Conservation (phyloP, 371 early-diverging fungal species). For the Circinella minor region DNA sequence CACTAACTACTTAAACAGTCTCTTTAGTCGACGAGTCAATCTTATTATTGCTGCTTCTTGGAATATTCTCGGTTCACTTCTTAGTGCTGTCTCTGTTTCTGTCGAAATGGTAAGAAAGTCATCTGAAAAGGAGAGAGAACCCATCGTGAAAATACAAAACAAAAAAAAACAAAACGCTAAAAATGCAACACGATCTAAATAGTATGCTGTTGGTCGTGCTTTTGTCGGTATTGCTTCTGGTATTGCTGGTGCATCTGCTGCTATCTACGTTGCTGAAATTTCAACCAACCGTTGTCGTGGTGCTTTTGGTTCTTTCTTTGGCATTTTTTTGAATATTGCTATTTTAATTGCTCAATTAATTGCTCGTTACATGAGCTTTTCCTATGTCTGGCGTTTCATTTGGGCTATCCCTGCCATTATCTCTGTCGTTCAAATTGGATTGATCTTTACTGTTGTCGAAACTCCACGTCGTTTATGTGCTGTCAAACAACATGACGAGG, state of each 20-base stretch:
- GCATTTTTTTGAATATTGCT: constrained; percentile 73
- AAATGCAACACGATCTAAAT: background rate
- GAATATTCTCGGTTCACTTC: constrained; percentile 41
- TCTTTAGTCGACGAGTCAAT: constrained; percentile 46
- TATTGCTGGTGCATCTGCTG: constrained; percentile 50
- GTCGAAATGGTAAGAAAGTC: constrained; percentile 37
- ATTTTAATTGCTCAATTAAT: constrained; percentile 71
- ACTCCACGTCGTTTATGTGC: constrained; percentile 76
- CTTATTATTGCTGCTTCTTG: constrained; percentile 41
- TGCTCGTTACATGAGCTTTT: constrained; percentile 63
- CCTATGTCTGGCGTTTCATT: constrained; percentile 71
- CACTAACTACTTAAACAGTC: constrained; percentile 42
- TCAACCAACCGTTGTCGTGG: constrained; percentile 80
- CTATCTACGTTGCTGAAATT: constrained; percentile 84
- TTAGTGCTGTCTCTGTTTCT: constrained; percentile 42
- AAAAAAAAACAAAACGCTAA: too few species aligned
- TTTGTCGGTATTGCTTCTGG: constrained; percentile 88
- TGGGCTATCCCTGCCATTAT: constrained; percentile 63
- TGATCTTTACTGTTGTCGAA: constrained; percentile 76
- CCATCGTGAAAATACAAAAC: background rate
- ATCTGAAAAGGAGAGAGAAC: background rate
- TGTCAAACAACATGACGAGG: constrained; percentile 56
- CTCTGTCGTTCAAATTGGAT: constrained; percentile 60
- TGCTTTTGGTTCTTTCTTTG: constrained; percentile 58
- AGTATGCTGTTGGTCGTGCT: constrained; percentile 75